Conservation (phyloP, 2,329 filamentous ascomycete genomes). For the Cercospora nicotianae region DNA sequence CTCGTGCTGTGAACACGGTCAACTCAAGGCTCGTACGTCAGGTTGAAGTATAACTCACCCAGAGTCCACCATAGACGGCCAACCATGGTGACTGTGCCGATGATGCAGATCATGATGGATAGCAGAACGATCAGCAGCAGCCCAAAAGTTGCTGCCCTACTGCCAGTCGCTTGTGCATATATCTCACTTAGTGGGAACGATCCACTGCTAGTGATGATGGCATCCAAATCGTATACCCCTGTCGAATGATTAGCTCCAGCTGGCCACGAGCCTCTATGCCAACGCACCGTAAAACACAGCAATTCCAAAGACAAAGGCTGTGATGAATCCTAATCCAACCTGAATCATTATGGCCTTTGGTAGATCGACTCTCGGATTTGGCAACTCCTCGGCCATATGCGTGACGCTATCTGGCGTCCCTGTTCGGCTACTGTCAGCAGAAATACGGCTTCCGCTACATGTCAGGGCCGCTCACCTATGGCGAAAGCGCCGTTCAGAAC, state of each 20-base stretch:
- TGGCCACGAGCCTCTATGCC: no score
- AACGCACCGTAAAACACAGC: slow-evolving; percentile 50
- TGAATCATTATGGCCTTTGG: slow-evolving; percentile 54
- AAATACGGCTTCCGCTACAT: not conserved
- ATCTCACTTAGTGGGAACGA: slow-evolving; percentile 51
- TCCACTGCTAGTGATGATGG: slow-evolving; percentile 42
- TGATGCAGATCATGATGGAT: slow-evolving; percentile 51
- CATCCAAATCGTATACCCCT: slow-evolving; percentile 47
- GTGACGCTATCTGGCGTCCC: slow-evolving; percentile 40
- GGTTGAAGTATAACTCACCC: slow-evolving; percentile 25
- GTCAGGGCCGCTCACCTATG: slow-evolving; percentile 25
- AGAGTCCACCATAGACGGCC: slow-evolving; percentile 51
- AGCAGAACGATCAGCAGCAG: slow-evolving; percentile 59
- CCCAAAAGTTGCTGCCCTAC: slow-evolving; percentile 55
- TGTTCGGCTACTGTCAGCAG: not conserved
- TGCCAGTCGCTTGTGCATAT: slow-evolving; percentile 52
- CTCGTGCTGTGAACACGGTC: slow-evolving; percentile 44
- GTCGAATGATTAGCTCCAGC: not conserved
- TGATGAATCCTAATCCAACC: slow-evolving; percentile 48
- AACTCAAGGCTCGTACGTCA: not conserved
- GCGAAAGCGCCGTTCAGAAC: slow-evolving; percentile 43
- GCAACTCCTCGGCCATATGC: slow-evolving; percentile 42
- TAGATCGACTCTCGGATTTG: slow-evolving; percentile 44
- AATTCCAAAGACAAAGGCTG: slow-evolving; percentile 52
- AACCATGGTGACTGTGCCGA: slow-evolving; percentile 54